phyloP scores from a whole-genome alignment of 2,329 filamentous ascomycete genomes.

The Cytospora piceicola region DNA sequence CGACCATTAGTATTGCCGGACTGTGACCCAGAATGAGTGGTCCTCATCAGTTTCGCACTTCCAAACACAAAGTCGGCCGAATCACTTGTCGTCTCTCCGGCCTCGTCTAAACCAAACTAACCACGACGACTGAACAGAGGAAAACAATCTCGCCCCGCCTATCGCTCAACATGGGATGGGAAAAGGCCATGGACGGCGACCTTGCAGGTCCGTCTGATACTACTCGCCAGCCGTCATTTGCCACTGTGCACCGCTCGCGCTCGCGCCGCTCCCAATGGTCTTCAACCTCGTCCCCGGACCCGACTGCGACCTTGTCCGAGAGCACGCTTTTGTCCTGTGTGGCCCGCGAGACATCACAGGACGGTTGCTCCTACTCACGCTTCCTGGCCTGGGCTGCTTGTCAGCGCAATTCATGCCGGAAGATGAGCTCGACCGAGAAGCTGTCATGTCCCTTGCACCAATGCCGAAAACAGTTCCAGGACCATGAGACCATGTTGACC shows the following conservation, averaged over 20 bases:
- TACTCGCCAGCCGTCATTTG: slow-evolving; percentile 15
- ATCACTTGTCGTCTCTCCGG: background rate
- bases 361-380: slow-evolving; percentile 56
- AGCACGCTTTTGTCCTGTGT: slow-evolving; percentile 27
- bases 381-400: slow-evolving; percentile 63
- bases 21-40: background rate
- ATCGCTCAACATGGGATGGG: slow-evolving; percentile 24
- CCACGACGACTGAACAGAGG: background rate
- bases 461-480: slow-evolving; percentile 53
- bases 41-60: slow-evolving; percentile 13
- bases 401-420: slow-evolving; percentile 54
- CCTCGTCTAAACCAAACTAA: background rate
- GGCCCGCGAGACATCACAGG: slow-evolving; percentile 48
- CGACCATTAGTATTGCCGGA: slow-evolving; percentile 9
- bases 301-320: slow-evolving; percentile 3
- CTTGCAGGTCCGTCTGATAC: slow-evolving; percentile 23
- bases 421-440: slow-evolving; percentile 52
- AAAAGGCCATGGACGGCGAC: slow-evolving; percentile 17
- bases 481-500: slow-evolving; percentile 59
- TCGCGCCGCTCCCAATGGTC: slow-evolving; percentile 12
- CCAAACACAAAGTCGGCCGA: slow-evolving; percentile 4
- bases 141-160: background rate
- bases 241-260: slow-evolving; percentile 9
- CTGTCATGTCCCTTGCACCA: slow-evolving; percentile 56
- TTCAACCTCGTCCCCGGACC: slow-evolving; percentile 10